These are phyloP conservation scores for Ophiostoma pallidulum DNA, from an alignment of 2,329 filamentous ascomycete species.

Conservation along the genomic window DNA sequence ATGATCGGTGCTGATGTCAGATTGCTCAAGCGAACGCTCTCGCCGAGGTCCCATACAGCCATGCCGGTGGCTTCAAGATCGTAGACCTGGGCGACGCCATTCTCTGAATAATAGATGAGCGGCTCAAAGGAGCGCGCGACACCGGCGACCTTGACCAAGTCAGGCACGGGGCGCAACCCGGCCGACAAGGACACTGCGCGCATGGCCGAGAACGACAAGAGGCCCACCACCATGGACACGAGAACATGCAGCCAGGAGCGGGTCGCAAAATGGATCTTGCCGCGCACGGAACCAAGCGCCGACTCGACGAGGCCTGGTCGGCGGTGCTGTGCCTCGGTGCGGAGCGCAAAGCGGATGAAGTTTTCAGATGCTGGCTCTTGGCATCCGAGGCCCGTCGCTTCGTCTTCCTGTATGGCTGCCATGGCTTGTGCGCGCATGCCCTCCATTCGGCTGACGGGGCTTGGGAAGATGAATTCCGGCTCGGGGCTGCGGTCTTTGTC, in stretches of 20 bases:
- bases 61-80: conserved; percentile 86
- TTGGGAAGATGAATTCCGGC: conserved; percentile 29
- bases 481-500: conserved; percentile 44
- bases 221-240: conserved; percentile 47
- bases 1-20: conserved; percentile 86
- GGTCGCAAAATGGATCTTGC: conserved; percentile 50
- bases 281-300: conserved; percentile 53
- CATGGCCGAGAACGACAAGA: conserved; percentile 57
- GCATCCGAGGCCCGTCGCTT: conserved; percentile 18
- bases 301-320: conserved; percentile 76
- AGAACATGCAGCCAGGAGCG: conserved; percentile 61
- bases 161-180: conserved; percentile 58
- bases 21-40: conserved; percentile 80
- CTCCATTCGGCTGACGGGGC: not conserved
- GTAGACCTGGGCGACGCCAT: conserved; percentile 74
- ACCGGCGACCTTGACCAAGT: conserved; percentile 82
- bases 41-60: conserved; percentile 88
- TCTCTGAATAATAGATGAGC: conserved; percentile 88
- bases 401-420: conserved; percentile 18
- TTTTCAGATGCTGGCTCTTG: conserved; percentile 36
- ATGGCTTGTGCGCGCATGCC: not conserved
- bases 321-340: conserved; percentile 82
- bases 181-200: conserved; percentile 62
- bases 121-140: conserved; percentile 89
- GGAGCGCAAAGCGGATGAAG: conserved; percentile 77